Conservation (phyloP, 23 red algal species). For the Gracilaria caudata region DNA sequence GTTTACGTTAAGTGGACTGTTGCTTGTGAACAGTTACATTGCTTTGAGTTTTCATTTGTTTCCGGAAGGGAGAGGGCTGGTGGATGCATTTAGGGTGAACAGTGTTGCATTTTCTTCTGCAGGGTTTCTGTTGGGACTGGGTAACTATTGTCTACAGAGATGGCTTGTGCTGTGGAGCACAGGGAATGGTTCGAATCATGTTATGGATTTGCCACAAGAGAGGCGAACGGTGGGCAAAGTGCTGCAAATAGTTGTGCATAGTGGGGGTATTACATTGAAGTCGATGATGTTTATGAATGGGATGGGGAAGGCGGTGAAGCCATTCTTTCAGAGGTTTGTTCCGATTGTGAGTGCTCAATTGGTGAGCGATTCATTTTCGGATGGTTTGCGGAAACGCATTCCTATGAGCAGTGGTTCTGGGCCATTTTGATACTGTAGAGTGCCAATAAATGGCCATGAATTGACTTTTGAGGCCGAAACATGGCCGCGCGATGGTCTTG, state of each 20-base stretch:
- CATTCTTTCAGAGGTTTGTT: conserved; percentile 1
- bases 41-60: not conserved
- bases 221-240: not conserved
- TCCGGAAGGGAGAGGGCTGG: not conserved
- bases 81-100: not conserved
- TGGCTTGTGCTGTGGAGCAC: conserved; percentile 2
- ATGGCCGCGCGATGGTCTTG: no score
- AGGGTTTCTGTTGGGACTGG: conserved; percentile 2
- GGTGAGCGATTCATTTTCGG: conserved; percentile 2
- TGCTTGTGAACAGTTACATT: not conserved
- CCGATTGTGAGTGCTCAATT: conserved; percentile 3
- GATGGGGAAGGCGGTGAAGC: conserved; percentile 1
- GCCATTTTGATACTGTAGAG: no score
- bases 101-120: conserved; percentile 1
- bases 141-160: conserved; percentile 1
- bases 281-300: conserved; percentile 4
- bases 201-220: conserved; percentile 1
- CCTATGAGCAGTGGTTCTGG: no score
- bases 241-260: conserved; percentile 3
- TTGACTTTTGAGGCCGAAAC: no score
- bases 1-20: conserved; percentile 3
- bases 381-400: conserved; percentile 2
- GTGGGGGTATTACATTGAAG: not conserved
- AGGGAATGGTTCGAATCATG: not conserved
- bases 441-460: no score